Percentiles rank a stretch among this genome's conserved stretches.
Evolutionary conservation across 169 alveolate genomes (phyloP).

Genomic region (Plasmodium gaboni): DNA sequence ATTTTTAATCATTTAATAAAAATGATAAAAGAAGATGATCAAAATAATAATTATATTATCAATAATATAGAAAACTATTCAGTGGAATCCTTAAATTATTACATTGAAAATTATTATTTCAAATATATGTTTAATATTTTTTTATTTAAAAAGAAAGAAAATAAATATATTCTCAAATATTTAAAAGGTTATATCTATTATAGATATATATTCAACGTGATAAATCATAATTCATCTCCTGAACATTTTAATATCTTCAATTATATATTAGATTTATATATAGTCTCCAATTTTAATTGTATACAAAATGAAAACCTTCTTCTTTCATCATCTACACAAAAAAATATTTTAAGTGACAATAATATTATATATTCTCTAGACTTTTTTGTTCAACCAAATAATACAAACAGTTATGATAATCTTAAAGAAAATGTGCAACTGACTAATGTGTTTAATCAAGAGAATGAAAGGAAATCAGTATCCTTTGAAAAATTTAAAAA

Average conservation of each 20-base stretch:
- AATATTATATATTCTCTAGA: slow-evolving; percentile 9
- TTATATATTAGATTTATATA: slow-evolving; percentile 19
- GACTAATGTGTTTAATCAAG: neutral
- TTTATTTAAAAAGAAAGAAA: slow-evolving; percentile 25
- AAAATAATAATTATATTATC: neutral
- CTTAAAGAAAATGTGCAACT: neutral
- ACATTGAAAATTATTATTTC: slow-evolving; percentile 26
- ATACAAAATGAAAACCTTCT: neutral
- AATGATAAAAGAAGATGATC: slow-evolving; percentile 1
- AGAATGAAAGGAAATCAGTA: neutral
- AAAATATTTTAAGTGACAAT: slow-evolving; percentile 22
- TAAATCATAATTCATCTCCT: neutral
- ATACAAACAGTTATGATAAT: slow-evolving; percentile 5
- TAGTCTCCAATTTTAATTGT: slow-evolving; percentile 5
- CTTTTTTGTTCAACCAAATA: too few relatives aligned
- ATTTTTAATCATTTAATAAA: slow-evolving; percentile 23
- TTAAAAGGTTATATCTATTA: slow-evolving; percentile 37
- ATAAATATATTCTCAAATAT: slow-evolving; percentile 14
- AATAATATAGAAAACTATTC: slow-evolving; percentile 1
- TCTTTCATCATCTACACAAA: neutral
- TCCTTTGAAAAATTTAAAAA: slow-evolving; percentile 19
- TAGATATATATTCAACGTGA: slow-evolving; percentile 11
- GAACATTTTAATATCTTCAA: neutral
- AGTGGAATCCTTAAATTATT: slow-evolving; percentile 34
- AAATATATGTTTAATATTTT: slow-evolving; percentile 40